phyloP scores from a whole-genome alignment of 1,284 basidiomycete genomes.

The Cryptococcus sp. region DNA sequence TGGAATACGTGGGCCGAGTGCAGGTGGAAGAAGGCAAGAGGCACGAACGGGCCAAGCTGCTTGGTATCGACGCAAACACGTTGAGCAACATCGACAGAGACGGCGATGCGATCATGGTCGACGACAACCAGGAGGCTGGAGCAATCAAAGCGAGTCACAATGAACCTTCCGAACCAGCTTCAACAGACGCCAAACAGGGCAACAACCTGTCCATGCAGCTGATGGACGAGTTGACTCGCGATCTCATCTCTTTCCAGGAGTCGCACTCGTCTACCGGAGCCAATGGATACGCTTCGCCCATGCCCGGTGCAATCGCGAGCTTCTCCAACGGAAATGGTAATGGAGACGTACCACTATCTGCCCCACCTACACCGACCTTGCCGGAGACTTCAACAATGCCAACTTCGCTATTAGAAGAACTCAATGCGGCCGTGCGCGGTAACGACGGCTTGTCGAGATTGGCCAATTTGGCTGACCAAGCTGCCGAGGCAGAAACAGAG shows the following conservation, averaged over 20 bases:
- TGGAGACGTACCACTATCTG: conserved; percentile 3
- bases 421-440: conserved; percentile 1
- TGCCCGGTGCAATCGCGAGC: conserved; percentile 17
- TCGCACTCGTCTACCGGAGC: conserved; percentile 67
- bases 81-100: conserved; percentile 14
- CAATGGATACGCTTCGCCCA: conserved; percentile 28
- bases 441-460: not conserved
- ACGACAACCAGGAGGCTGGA: conserved; percentile 15
- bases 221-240: conserved; percentile 85
- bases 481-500: not conserved
- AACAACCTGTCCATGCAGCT: conserved; percentile 38
- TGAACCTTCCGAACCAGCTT: not conserved
- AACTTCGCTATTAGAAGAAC: not conserved
- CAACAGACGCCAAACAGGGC: conserved; percentile 19
- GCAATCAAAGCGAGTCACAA: not conserved
- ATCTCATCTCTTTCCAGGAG: conserved; percentile 82
- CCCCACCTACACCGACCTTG: conserved; percentile 6
- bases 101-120: conserved; percentile 2
- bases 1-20: conserved; percentile 72
- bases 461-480: not conserved
- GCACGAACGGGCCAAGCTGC: conserved; percentile 65
- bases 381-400: not conserved
- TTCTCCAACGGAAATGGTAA: conserved; percentile 16
- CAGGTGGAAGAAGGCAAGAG: conserved; percentile 75
- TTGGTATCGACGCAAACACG: conserved; percentile 54